Conservation (phyloP, 148 eudicot species). For the Simmondsia chinensis region DNA sequence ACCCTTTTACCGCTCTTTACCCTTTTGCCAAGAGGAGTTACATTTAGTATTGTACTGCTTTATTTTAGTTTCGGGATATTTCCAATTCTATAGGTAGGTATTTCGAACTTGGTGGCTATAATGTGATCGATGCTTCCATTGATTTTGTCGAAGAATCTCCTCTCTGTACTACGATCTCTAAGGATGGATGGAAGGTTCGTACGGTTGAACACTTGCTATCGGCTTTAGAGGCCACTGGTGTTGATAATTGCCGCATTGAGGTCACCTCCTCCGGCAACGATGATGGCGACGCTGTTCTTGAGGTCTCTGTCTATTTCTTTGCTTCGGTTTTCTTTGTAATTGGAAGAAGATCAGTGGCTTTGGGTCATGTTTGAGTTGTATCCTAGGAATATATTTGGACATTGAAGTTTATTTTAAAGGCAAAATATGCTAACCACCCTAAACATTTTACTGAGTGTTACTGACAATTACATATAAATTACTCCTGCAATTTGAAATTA, state of each 20-base stretch:
- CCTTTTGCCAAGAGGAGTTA: too few relatives aligned
- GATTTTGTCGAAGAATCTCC: slow-evolving; percentile 38
- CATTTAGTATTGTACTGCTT: too few relatives aligned
- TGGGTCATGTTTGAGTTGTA: neutral
- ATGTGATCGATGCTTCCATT: slow-evolving; percentile 45
- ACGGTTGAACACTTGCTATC: slow-evolving; percentile 92
- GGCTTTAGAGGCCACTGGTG: slow-evolving; percentile 75
- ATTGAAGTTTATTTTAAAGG: too few relatives aligned
- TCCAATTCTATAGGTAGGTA: too few relatives aligned
- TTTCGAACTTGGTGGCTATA: slow-evolving; percentile 35
- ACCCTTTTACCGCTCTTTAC: too few relatives aligned
- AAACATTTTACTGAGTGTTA: too few relatives aligned
- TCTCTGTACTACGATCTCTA: slow-evolving; percentile 63
- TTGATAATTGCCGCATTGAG: slow-evolving; percentile 75
- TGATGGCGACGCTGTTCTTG: slow-evolving; percentile 24
- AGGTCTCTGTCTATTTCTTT: slow-evolving; percentile 24
- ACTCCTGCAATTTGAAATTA: too few relatives aligned
- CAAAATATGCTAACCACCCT: too few relatives aligned
- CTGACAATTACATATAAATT: too few relatives aligned
- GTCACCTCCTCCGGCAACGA: slow-evolving; percentile 12
- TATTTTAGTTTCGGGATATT: too few relatives aligned
- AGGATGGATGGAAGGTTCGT: slow-evolving; percentile 38
- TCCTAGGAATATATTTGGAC: neutral
- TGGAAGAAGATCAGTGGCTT: neutral
- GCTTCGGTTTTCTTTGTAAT: neutral